Percentiles rank a stretch among this genome's conserved stretches.
Evolutionary conservation across 2,329 filamentous ascomycete genomes (phyloP).

Genomic region (Cercospora sesami): DNA sequence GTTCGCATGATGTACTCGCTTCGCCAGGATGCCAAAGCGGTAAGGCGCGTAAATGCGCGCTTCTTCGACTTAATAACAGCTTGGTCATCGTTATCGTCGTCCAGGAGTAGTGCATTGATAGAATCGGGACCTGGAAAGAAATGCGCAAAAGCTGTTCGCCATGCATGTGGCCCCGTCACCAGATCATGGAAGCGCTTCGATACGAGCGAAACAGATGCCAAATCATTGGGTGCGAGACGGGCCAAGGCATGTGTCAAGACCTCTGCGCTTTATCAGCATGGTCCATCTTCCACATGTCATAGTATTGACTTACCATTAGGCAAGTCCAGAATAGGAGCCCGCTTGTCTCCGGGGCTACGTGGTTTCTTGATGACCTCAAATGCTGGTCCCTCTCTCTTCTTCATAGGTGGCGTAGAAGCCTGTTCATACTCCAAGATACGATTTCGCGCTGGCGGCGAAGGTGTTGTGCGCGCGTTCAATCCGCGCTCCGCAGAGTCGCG

Average conservation of each 20-base stretch:
- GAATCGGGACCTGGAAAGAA: slow-evolving; percentile 78
- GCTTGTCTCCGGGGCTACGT: slow-evolving; percentile 47
- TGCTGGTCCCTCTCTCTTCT: slow-evolving; percentile 46
- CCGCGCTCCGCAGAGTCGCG: slow-evolving; percentile 22
- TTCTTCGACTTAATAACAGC: slow-evolving; percentile 65
- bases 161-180: slow-evolving; percentile 88
- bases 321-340: slow-evolving; percentile 58
- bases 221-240: slow-evolving; percentile 80
- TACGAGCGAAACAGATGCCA: slow-evolving; percentile 79
- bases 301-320: slow-evolving; percentile 70
- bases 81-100: slow-evolving; percentile 54
- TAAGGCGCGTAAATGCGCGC: slow-evolving; percentile 79
- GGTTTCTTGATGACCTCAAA: slow-evolving; percentile 56
- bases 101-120: slow-evolving; percentile 43
- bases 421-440: slow-evolving; percentile 59
- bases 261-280: slow-evolving; percentile 58
- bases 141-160: slow-evolving; percentile 87
- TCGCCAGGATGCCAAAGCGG: slow-evolving; percentile 83
- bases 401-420: slow-evolving; percentile 41
- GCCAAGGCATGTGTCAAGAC: slow-evolving; percentile 88
- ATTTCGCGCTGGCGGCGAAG: slow-evolving; percentile 49
- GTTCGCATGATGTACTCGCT: slow-evolving; percentile 93
- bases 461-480: slow-evolving; percentile 34
- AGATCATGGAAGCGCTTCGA: slow-evolving; percentile 83
- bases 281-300: slow-evolving; percentile 7